A percentile compares a stretch with the other conserved stretches of the same genome.
These are phyloP conservation scores for Rhodosporidiobolus odoratus DNA, from an alignment of 768 basidiomycete species.

Conservation along the genomic window DNA sequence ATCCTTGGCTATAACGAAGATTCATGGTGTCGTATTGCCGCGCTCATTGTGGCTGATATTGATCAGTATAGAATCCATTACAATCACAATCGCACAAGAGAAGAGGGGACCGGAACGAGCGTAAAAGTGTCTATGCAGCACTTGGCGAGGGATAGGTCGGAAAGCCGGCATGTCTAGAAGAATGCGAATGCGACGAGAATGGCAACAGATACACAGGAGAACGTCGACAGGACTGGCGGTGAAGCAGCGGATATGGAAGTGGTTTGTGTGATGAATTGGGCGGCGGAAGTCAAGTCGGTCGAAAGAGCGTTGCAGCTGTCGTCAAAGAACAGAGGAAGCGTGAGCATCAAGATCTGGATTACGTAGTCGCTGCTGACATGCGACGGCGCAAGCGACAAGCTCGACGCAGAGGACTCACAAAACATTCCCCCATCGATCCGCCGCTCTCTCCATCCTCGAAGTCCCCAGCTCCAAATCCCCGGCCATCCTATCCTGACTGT, in stretches of 20 bases:
- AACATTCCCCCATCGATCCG: constrained; percentile 41
- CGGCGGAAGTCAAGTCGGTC: constrained; percentile 24
- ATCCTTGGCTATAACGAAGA: too few species aligned
- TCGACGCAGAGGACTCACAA: constrained; percentile 26
- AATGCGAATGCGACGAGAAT: background rate
- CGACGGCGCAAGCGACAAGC: too few species aligned
- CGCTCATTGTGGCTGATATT: too few species aligned
- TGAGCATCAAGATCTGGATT: background rate
- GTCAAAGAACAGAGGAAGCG: background rate
- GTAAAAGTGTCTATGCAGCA: background rate
- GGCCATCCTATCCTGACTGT: constrained; percentile 10
- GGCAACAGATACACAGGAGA: background rate
- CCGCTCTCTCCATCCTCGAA: background rate
- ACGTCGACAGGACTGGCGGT: background rate
- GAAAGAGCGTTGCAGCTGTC: constrained; percentile 35
- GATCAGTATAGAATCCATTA: too few species aligned
- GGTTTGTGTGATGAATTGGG: constrained; percentile 10
- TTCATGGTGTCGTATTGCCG: too few species aligned
- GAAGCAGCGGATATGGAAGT: background rate
- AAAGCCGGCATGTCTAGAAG: background rate
- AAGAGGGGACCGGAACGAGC: background rate
- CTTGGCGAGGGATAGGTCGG: too few species aligned
- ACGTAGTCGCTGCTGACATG: background rate
- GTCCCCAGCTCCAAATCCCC: constrained; percentile 22
- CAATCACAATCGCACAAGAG: background rate